A percentile compares a stretch with the other conserved stretches of the same genome.
Evolutionary conservation across 1,139 yeast species (phyloP).

Genomic region (Candida neerlandica): DNA sequence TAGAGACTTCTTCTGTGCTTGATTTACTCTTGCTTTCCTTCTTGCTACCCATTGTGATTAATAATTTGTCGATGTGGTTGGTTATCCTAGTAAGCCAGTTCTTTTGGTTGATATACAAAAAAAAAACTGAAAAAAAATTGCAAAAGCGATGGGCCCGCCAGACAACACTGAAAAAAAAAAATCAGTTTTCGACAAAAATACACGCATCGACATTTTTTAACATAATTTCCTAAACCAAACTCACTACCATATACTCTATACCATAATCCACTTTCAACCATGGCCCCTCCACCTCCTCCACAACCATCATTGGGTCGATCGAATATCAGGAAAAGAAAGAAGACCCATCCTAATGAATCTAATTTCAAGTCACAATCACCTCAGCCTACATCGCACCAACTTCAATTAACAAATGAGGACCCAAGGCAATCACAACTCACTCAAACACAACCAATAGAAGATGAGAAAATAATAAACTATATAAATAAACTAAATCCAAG

Average conservation of each 20-base stretch:
- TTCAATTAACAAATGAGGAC: conserved; percentile 4
- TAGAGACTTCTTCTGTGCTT: conserved; percentile 35
- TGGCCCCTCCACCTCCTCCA: conserved; percentile 6
- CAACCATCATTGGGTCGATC: background rate
- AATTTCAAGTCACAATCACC: conserved; percentile 4
- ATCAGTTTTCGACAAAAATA: background rate
- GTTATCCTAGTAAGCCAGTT: background rate
- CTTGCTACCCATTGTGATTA: conserved; percentile 27
- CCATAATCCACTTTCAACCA: background rate
- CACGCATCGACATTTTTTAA: conserved; percentile 1
- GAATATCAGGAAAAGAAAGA: conserved; percentile 7
- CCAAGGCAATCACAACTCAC: background rate
- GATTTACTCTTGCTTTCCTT: conserved; percentile 47
- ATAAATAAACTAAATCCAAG: conserved; percentile 13
- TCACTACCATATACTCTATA: background rate
- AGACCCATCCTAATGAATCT: background rate
- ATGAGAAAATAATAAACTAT: conserved; percentile 14
- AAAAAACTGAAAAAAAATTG: conserved; percentile 11
- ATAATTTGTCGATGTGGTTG: conserved; percentile 2
- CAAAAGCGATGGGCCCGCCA: conserved; percentile 5
- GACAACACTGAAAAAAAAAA: conserved; percentile 12
- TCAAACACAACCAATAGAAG: conserved; percentile 9
- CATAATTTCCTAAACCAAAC: too few relatives aligned
- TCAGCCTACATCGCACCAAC: background rate
- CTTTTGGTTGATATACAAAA: conserved; percentile 5